Percentiles rank a stretch among this genome's conserved stretches.
Evolutionary conservation across 257 asterid genomes (phyloP).

Genomic region (Solanum acaule): DNA sequence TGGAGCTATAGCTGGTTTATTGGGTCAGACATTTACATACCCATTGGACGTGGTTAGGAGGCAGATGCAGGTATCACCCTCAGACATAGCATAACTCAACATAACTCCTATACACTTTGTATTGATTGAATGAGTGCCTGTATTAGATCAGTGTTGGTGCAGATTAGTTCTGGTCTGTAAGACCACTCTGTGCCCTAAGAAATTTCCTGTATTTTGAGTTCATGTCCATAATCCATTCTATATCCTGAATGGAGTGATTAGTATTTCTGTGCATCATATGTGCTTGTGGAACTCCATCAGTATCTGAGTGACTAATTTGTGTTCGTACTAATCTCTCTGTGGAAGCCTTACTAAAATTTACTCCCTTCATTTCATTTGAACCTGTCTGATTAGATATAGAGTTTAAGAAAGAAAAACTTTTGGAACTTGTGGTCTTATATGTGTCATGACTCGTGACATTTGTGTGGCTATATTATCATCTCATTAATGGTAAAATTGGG

Average conservation of each 20-base stretch:
- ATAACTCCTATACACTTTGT: not conserved
- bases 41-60: conserved; percentile 94
- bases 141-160: not conserved
- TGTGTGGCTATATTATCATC: not conserved
- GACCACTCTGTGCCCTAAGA: not conserved
- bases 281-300: not conserved
- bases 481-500: not conserved
- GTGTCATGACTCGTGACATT: not conserved
- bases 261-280: not conserved
- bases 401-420: not conserved
- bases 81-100: not conserved
- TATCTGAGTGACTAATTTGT: not conserved
- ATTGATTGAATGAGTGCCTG: not conserved
- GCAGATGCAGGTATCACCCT: conserved; percentile 82
- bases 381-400: not conserved
- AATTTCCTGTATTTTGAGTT: not conserved
- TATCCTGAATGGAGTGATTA: not conserved
- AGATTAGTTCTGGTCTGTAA: not conserved
- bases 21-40: conserved; percentile 92
- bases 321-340: not conserved
- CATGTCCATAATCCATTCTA: not conserved
- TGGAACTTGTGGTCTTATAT: not conserved
- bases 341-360: not conserved
- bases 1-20: conserved; percentile 94
- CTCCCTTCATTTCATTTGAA: not conserved